These are phyloP conservation scores for Daldinia eschscholtzii DNA, from an alignment of 2,329 filamentous ascomycete genomes.

Conservation along the genomic window DNA sequence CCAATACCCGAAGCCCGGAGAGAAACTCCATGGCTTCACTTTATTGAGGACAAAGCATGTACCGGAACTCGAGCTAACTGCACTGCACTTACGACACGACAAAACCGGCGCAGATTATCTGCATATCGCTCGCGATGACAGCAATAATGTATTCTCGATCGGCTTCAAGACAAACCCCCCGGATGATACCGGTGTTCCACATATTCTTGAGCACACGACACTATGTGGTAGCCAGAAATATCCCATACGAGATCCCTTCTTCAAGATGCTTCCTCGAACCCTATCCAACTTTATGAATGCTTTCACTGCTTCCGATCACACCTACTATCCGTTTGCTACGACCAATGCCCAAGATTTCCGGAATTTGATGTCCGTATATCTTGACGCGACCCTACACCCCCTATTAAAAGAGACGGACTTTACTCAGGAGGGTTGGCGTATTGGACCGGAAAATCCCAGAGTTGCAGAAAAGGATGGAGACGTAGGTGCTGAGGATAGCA, in stretches of 20 bases:
- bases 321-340: constrained; percentile 97
- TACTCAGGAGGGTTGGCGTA: constrained; percentile 94
- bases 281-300: constrained; percentile 99
- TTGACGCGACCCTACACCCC: constrained; percentile 93
- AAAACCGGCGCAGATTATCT: constrained; percentile 96
- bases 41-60: constrained; percentile 90
- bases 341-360: constrained; percentile 96
- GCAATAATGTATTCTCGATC: constrained; percentile 99
- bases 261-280: constrained; percentile 98
- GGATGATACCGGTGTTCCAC: constrained; percentile 94
- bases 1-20: constrained; percentile 81
- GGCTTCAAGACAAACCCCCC: constrained; percentile 99
- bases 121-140: constrained; percentile 93
- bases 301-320: constrained; percentile 95
- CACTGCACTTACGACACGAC: constrained; percentile 90
- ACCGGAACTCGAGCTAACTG: constrained; percentile 92
- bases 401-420: constrained; percentile 93
- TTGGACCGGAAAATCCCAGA: constrained; percentile 89
- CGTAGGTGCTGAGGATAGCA: constrained; percentile 69
- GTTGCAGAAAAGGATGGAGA: constrained; percentile 61
- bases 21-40: constrained; percentile 93
- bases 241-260: constrained; percentile 98
- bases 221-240: constrained; percentile 97
- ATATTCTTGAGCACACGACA: constrained; percentile 98
- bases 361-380: constrained; percentile 95